Conservation (phyloP, 257 asterid genomes). For the Lycium ferocissimum region DNA sequence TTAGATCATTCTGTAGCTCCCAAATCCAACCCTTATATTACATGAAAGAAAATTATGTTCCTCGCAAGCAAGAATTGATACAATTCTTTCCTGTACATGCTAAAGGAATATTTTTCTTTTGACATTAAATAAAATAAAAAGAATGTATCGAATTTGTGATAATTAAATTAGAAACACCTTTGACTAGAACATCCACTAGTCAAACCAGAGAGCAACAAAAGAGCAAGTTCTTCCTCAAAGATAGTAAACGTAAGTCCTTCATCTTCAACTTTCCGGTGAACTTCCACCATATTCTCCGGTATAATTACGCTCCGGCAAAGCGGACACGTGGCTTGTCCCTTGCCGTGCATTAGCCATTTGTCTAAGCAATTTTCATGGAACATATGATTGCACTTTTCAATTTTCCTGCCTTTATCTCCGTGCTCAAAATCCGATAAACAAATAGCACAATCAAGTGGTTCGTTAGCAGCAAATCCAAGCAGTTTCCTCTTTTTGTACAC, state of each 20-base stretch:
- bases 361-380: constrained; percentile 8
- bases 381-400: neutral
- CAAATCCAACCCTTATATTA: no score
- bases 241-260: neutral
- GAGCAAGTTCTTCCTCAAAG: constrained; percentile 36
- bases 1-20: no score
- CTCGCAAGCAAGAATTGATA: no score
- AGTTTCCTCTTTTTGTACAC: constrained; percentile 27
- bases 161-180: neutral
- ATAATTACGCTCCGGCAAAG: constrained; percentile 21
- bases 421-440: constrained; percentile 15
- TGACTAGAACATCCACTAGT: constrained; percentile 13
- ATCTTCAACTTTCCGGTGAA: constrained; percentile 3
- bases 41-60: no score
- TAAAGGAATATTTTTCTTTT: no score
- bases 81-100: no score
- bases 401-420: neutral
- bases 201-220: constrained; percentile 33
- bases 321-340: constrained; percentile 11
- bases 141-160: neutral
- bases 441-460: neutral
- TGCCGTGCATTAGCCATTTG: neutral
- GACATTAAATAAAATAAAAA: neutral
- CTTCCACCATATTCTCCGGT: constrained; percentile 28
- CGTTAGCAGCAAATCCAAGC: neutral